phyloP scores from a whole-genome alignment of 2,329 filamentous ascomycete genomes.

The Niveomyces coronatus region DNA sequence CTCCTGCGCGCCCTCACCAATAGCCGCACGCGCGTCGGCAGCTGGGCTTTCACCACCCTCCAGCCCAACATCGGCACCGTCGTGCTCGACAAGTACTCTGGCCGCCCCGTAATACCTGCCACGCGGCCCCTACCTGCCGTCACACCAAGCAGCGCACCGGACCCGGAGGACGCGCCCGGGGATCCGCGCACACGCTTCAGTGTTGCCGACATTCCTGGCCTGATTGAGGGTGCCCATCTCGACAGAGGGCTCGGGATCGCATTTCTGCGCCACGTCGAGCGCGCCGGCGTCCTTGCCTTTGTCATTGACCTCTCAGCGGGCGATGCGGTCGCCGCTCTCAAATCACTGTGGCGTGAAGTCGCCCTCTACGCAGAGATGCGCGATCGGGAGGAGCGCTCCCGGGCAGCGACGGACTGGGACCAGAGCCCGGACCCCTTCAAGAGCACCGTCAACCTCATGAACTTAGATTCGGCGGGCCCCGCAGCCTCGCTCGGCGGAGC shows the following conservation, averaged over 20 bases:
- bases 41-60: conserved; percentile 95
- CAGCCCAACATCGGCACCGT: conserved; percentile 95
- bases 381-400: conserved; percentile 59
- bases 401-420: conserved; percentile 47
- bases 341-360: conserved; percentile 83
- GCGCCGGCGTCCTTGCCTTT: conserved; percentile 85
- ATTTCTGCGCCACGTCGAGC: conserved; percentile 89
- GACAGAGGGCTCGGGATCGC: conserved; percentile 85
- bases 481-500: not conserved
- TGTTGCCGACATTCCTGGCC: conserved; percentile 88
- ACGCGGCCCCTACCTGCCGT: conserved; percentile 17
- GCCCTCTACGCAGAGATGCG: conserved; percentile 73
- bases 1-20: conserved; percentile 79
- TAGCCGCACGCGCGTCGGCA: conserved; percentile 78
- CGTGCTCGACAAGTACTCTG: conserved; percentile 77
- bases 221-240: conserved; percentile 86
- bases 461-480: conserved; percentile 6
- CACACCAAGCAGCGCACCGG: conserved; percentile 23
- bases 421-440: conserved; percentile 33
- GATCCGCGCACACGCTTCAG: conserved; percentile 70
- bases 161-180: conserved; percentile 29
- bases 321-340: conserved; percentile 67
- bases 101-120: conserved; percentile 48
- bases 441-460: not conserved
- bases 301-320: conserved; percentile 77